These are phyloP conservation scores for Umbilicus rupestris DNA, from an alignment of 164 flowering plant genomes.

Conservation along the genomic window DNA sequence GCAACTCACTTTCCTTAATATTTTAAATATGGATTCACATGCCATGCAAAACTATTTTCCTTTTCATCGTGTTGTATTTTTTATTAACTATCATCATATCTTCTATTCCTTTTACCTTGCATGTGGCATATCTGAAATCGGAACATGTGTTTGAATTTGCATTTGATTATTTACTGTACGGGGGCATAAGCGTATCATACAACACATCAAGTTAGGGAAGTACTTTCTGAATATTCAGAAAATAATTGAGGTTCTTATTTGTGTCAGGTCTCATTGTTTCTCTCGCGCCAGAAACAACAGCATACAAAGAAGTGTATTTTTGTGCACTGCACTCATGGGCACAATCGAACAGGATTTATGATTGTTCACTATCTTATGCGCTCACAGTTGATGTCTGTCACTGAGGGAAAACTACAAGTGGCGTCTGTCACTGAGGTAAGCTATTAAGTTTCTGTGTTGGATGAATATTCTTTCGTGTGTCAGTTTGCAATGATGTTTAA, in stretches of 20 bases:
- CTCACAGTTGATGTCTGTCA: conserved; percentile 46
- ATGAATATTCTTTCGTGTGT: background rate
- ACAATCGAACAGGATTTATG: conserved; percentile 99
- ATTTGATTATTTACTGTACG: background rate
- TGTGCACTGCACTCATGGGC: conserved; percentile 98
- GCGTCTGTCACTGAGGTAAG: conserved; percentile 74
- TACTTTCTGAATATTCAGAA: too few relatives aligned
- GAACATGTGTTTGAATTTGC: background rate
- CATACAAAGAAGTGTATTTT: conserved; percentile 66
- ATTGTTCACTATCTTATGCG: conserved; percentile 88
- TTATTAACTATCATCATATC: background rate
- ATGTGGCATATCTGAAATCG: background rate
- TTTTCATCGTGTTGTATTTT: too few relatives aligned
- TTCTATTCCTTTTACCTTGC: background rate
- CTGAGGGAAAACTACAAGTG: conserved; percentile 50
- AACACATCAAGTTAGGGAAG: too few relatives aligned
- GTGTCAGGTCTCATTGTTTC: conserved; percentile 62
- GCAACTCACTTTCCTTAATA: background rate
- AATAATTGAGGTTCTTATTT: background rate
- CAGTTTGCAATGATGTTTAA: background rate
- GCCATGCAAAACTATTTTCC: too few relatives aligned
- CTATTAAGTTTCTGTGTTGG: background rate
- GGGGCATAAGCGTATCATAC: too few relatives aligned
- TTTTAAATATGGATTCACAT: background rate
- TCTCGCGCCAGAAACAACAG: conserved; percentile 43